Evolutionary conservation across 2,329 filamentous ascomycete genomes (phyloP).

Genomic region (Penicillium sp.): DNA sequence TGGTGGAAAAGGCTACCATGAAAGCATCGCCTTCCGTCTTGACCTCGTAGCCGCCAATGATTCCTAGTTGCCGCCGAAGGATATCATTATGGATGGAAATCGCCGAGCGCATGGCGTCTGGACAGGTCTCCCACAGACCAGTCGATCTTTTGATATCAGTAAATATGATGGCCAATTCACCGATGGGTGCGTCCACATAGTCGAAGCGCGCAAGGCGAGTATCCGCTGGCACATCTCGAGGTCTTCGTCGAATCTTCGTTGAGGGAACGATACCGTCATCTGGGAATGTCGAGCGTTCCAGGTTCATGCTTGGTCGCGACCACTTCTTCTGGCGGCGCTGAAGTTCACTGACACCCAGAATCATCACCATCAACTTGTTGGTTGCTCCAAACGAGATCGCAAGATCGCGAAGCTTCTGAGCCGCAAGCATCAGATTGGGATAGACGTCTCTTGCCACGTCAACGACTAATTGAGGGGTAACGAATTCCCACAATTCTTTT

Average conservation of each 20-base stretch:
- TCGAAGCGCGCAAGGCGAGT: conserved; percentile 82
- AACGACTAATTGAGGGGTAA: conserved; percentile 82
- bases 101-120: conserved; percentile 88
- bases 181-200: conserved; percentile 85
- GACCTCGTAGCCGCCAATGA: conserved; percentile 95
- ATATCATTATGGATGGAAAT: conserved; percentile 98
- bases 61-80: conserved; percentile 85
- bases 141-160: conserved; percentile 99
- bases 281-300: conserved; percentile 70
- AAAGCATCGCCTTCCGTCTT: conserved; percentile 99
- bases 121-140: conserved; percentile 89
- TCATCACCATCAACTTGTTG: conserved; percentile 98
- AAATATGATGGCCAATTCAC: conserved; percentile 89
- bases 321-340: conserved; percentile 74
- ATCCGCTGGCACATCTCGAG: conserved; percentile 60
- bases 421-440: conserved; percentile 85
- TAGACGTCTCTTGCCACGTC: conserved; percentile 85
- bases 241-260: conserved; percentile 58
- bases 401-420: conserved; percentile 88
- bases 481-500: conserved; percentile 89
- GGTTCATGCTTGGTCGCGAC: conserved; percentile 75
- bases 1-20: conserved; percentile 97
- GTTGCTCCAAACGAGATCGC: conserved; percentile 93
- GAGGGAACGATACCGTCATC: conserved; percentile 56
- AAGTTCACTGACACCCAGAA: conserved; percentile 85